Percentiles rank a stretch among this genome's conserved stretches.
phyloP scores from a whole-genome alignment of 495 filamentous ascomycete genomes.

The Neurospora sp. region DNA sequence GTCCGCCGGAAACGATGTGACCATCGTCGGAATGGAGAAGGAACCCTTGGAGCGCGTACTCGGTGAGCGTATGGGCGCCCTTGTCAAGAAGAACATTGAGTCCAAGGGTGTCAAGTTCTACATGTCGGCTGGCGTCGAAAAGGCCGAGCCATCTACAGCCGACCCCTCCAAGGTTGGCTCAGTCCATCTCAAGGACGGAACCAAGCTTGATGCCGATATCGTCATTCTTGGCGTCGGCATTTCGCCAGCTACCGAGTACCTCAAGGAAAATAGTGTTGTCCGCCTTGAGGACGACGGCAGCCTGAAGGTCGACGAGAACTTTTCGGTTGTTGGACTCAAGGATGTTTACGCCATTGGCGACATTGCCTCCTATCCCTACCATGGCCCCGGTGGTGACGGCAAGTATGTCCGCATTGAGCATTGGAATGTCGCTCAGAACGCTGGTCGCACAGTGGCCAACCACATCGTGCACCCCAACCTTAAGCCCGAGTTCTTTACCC shows the following conservation, averaged over 20 bases:
- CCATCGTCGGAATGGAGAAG: conserved; percentile 89
- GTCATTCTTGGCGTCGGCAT: conserved; percentile 90
- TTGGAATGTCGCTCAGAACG: conserved; percentile 96
- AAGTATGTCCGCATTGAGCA: conserved; percentile 73
- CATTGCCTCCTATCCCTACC: conserved; percentile 91
- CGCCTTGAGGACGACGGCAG: conserved; percentile 72
- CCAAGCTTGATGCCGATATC: conserved; percentile 72
- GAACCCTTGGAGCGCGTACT: conserved; percentile 81
- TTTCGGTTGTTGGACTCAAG: conserved; percentile 59
- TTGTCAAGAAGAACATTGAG: conserved; percentile 68
- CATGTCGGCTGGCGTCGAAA: conserved; percentile 68
- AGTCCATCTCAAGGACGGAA: conserved; percentile 79
- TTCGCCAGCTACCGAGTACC: conserved; percentile 71
- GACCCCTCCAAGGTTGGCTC: conserved; percentile 63
- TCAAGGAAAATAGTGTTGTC: conserved; percentile 60
- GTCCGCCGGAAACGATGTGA: conserved; percentile 64
- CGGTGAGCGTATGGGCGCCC: conserved; percentile 68
- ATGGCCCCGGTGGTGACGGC: conserved; percentile 74
- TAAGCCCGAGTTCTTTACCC: conserved; percentile 66
- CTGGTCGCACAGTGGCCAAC: conserved; percentile 65
- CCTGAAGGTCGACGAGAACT: conserved; percentile 64
- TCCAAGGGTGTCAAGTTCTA: conserved; percentile 82
- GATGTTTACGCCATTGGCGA: conserved; percentile 92
- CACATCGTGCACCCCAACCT: conserved; percentile 56
- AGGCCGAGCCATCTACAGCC: conserved; percentile 57